These are phyloP conservation scores for Pyrus hybrid DNA, from an alignment of 331 rosid species.

Conservation along the genomic window DNA sequence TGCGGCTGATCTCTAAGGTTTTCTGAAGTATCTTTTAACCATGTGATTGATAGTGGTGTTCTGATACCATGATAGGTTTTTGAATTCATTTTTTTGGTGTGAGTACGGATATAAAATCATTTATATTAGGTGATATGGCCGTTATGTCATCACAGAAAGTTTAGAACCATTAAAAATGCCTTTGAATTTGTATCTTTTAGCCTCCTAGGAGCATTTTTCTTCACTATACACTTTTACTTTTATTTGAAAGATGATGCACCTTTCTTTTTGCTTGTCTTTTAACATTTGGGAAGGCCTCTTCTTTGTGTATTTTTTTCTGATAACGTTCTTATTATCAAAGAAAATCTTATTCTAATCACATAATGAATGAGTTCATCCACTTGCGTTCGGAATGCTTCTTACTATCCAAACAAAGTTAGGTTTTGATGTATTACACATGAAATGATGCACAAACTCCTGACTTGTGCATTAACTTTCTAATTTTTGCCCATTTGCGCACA, in stretches of 20 bases:
- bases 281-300: not conserved
- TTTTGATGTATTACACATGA: too few species aligned
- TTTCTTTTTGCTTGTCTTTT: not conserved
- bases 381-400: not conserved
- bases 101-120: not conserved
- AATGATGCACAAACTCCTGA: not conserved
- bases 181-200: not conserved
- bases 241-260: not conserved
- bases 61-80: constrained; percentile 1
- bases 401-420: not conserved
- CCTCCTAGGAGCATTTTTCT: not conserved
- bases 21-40: constrained; percentile 4
- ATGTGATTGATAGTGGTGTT: not conserved
- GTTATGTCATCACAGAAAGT: not conserved
- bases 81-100: not conserved
- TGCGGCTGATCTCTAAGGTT: constrained; percentile 50
- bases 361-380: not conserved
- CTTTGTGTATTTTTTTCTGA: not conserved
- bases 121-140: not conserved
- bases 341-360: not conserved
- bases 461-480: not conserved
- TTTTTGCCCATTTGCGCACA: not conserved
- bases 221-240: not conserved
- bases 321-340: too few species aligned
- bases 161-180: not conserved